Conservation (phyloP, 371 early-diverging fungal genomes). For the Globomyces sp. region DNA sequence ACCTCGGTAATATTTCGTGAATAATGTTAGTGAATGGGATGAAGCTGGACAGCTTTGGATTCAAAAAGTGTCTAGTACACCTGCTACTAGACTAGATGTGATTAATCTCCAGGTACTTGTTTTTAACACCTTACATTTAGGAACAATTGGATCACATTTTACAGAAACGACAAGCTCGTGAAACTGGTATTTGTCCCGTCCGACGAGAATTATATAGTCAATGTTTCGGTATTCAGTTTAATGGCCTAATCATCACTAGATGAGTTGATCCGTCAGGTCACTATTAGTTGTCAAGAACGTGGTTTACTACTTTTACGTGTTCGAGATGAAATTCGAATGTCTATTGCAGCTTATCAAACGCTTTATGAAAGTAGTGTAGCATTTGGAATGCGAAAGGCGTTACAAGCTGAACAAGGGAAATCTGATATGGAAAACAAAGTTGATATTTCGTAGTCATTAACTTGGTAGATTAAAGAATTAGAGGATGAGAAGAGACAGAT, state of each 20-base stretch:
- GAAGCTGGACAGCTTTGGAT: constrained; percentile 57
- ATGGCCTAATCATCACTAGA: constrained; percentile 28
- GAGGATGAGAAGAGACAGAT: constrained; percentile 55
- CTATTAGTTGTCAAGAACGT: constrained; percentile 57
- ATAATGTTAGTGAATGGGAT: constrained; percentile 54
- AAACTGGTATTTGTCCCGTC: constrained; percentile 58
- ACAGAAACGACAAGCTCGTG: constrained; percentile 57
- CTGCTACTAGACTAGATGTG: constrained; percentile 56
- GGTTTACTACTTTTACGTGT: constrained; percentile 55
- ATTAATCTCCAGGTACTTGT: constrained; percentile 51
- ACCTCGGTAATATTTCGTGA: constrained; percentile 35
- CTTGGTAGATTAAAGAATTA: constrained; percentile 43
- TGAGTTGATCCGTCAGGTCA: constrained; percentile 59
- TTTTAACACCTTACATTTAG: constrained; percentile 12
- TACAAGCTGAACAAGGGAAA: constrained; percentile 57
- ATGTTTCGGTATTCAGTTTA: constrained; percentile 46
- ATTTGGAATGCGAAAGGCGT: constrained; percentile 60
- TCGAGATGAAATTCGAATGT: constrained; percentile 60
- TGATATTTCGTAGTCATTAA: neutral
- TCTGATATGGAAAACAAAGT: constrained; percentile 53
- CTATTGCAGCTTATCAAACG: constrained; percentile 58
- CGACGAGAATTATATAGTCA: constrained; percentile 56
- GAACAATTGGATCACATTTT: constrained; percentile 61
- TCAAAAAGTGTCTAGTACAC: constrained; percentile 54
- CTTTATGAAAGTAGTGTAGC: constrained; percentile 55